Conservation (phyloP, 2,329 filamentous ascomycete species). For the Lachnellula suecica region DNA sequence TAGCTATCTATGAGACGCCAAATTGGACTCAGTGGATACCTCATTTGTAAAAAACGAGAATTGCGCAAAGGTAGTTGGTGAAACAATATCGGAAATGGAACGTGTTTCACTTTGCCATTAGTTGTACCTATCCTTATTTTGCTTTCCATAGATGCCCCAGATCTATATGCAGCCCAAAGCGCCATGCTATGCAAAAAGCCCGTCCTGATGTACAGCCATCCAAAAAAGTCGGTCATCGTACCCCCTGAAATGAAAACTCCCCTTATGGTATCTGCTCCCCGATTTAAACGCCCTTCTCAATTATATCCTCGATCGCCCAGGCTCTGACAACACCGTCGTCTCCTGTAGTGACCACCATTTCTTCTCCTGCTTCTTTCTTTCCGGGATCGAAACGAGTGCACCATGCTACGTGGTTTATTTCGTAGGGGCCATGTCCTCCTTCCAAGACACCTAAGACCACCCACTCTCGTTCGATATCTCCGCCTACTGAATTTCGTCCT, state of each 20-base stretch:
- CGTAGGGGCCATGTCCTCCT: slow-evolving; percentile 85
- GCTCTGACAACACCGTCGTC: slow-evolving; percentile 87
- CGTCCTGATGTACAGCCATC: too few species aligned
- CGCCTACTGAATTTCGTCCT: slow-evolving; percentile 27
- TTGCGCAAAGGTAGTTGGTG: too few species aligned
- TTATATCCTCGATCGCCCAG: slow-evolving; percentile 61
- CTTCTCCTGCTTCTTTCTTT: slow-evolving; percentile 60
- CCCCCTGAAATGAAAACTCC: too few species aligned
- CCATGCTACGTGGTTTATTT: slow-evolving; percentile 92
- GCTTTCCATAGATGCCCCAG: too few species aligned
- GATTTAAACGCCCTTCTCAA: neutral
- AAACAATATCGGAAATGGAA: too few species aligned
- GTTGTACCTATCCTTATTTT: too few species aligned
- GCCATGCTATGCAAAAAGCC: too few species aligned
- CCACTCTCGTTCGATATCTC: slow-evolving; percentile 58
- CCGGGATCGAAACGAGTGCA: slow-evolving; percentile 72
- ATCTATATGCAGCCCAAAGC: too few species aligned
- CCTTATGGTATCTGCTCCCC: too few species aligned
- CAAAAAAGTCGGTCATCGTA: too few species aligned
- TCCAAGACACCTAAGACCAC: slow-evolving; percentile 65
- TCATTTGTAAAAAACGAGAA: neutral
- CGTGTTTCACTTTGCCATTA: too few species aligned
- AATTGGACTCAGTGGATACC: neutral
- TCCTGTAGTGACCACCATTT: slow-evolving; percentile 86
- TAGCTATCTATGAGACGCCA: slow-evolving; percentile 1